Conservation (phyloP, 306 rosid species). For the Acacia acuminata region DNA sequence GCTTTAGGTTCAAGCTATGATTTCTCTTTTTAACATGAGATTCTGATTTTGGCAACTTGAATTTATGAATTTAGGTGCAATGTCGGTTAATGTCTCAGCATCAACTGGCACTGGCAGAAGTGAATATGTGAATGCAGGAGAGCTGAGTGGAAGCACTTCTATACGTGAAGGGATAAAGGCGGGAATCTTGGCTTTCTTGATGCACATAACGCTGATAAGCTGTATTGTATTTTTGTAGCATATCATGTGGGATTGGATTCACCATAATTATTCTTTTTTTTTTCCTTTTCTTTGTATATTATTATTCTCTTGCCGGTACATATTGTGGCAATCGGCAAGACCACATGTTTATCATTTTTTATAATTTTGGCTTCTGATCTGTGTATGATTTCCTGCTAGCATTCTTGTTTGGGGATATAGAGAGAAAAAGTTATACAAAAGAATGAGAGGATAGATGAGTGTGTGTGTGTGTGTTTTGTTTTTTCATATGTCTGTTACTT, state of each 20-base stretch:
- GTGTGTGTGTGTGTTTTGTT: too few species aligned
- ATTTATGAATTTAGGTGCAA: slow-evolving; percentile 56
- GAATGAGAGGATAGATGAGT: not conserved
- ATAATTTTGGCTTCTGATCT: slow-evolving; percentile 13
- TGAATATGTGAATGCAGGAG: slow-evolving; percentile 78
- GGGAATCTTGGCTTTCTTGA: slow-evolving; percentile 49
- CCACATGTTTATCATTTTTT: slow-evolving; percentile 29
- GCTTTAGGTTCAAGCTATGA: slow-evolving; percentile 2
- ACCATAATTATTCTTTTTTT: slow-evolving; percentile 34
- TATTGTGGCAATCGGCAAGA: slow-evolving; percentile 43
- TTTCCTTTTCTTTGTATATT: slow-evolving; percentile 30
- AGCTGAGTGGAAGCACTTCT: slow-evolving; percentile 54
- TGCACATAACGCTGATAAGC: slow-evolving; percentile 41
- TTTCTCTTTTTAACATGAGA: slow-evolving; percentile 9
- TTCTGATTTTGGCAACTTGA: slow-evolving; percentile 25
- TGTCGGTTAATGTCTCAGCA: slow-evolving; percentile 83
- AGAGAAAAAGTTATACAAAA: not conserved
- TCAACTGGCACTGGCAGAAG: slow-evolving; percentile 62
- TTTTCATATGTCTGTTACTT: too few species aligned
- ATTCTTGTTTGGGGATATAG: not conserved
- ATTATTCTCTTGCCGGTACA: slow-evolving; percentile 47
- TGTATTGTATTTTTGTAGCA: slow-evolving; percentile 54
- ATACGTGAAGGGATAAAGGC: slow-evolving; percentile 31
- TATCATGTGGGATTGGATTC: slow-evolving; percentile 9
- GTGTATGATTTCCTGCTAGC: not conserved